These are phyloP conservation scores for Fusarium longipes DNA, from an alignment of 2,329 filamentous ascomycete species.

Conservation along the genomic window DNA sequence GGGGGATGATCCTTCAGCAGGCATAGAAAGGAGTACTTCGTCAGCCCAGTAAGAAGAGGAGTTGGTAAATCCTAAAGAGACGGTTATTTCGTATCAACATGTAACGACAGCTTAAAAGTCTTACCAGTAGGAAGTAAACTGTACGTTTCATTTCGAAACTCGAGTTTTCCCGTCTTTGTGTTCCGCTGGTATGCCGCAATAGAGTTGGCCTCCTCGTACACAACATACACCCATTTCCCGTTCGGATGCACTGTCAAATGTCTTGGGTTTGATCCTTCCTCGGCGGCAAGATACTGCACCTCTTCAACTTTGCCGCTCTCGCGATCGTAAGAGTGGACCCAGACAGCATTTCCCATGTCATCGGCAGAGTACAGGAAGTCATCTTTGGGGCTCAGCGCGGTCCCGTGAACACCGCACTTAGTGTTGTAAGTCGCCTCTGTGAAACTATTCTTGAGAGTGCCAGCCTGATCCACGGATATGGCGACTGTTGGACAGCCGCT, in stretches of 20 bases:
- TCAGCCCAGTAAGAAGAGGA: constrained; percentile 6
- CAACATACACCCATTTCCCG: neutral
- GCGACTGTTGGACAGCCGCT: constrained; percentile 19
- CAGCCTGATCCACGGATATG: constrained; percentile 11
- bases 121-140: neutral
- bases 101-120: neutral
- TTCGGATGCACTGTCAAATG: neutral
- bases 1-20: neutral
- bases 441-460: neutral
- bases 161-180: neutral
- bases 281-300: neutral
- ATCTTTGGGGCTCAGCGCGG: constrained; percentile 6
- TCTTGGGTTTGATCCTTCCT: neutral
- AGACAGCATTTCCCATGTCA: constrained; percentile 27
- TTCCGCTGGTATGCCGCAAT: neutral
- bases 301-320: neutral
- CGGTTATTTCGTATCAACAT: neutral
- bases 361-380: constrained; percentile 29
- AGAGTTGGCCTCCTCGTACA: constrained; percentile 1
- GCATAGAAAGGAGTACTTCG: neutral
- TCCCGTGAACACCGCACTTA: constrained; percentile 12
- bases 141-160: neutral
- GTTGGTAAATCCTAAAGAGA: constrained; percentile 1
- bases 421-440: constrained; percentile 12
- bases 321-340: constrained; percentile 25